Conservation (phyloP, 2,329 filamentous ascomycete genomes). For the Ophiocordyceps camponoti-floridani region DNA sequence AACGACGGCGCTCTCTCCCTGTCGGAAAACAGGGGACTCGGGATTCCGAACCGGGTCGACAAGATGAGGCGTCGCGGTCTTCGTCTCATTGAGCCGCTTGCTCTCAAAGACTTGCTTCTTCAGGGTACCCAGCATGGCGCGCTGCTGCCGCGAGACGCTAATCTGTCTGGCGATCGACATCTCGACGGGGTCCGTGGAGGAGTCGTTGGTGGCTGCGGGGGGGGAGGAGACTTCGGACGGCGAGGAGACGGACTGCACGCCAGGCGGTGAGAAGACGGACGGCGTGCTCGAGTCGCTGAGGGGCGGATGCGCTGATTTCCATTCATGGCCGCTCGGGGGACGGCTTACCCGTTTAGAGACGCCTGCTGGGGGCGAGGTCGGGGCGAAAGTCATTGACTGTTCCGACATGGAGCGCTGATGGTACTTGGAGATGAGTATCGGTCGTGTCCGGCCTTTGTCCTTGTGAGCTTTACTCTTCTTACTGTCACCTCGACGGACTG, state of each 20-base stretch:
- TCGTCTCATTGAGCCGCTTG: constrained; percentile 14
- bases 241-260: neutral
- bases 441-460: neutral
- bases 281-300: neutral
- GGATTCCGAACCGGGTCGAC: constrained; percentile 17
- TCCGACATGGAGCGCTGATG: constrained; percentile 1
- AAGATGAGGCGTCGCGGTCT: constrained; percentile 26
- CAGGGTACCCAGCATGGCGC: constrained; percentile 38
- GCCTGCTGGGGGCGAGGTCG: neutral
- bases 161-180: constrained; percentile 53
- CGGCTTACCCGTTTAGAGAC: neutral
- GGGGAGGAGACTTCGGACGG: constrained; percentile 1
- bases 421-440: constrained; percentile 6
- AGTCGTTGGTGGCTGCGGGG: constrained; percentile 8
- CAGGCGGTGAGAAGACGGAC: neutral
- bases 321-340: neutral
- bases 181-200: constrained; percentile 34
- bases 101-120: constrained; percentile 10
- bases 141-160: constrained; percentile 43
- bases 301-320: constrained; percentile 2
- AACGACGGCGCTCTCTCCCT: constrained; percentile 36
- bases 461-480: neutral
- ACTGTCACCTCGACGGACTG: neutral
- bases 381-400: neutral
- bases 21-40: constrained; percentile 16